Evolutionary conservation across 2,329 filamentous ascomycete species (phyloP).

Genomic region (Ophiostoma fasciatum): DNA sequence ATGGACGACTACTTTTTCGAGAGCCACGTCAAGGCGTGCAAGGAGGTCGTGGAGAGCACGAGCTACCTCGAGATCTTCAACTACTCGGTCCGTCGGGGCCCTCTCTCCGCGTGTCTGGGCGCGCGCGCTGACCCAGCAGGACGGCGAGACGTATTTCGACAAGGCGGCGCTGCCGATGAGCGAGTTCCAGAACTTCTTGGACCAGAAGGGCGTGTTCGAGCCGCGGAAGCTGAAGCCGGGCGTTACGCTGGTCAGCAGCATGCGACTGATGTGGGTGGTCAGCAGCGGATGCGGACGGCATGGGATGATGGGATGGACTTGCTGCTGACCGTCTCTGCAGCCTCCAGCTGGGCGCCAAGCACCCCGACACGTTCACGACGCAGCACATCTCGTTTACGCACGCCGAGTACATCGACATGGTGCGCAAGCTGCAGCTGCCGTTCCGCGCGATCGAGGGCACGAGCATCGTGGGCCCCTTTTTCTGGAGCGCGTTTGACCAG

Average conservation of each 20-base stretch:
- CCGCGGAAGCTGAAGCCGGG: constrained; percentile 28
- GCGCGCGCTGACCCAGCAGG: too few relatives aligned
- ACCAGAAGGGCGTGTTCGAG: constrained; percentile 28
- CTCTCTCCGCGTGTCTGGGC: too few relatives aligned
- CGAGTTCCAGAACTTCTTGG: constrained; percentile 44
- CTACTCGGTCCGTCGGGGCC: constrained; percentile 39
- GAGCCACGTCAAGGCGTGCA: constrained; percentile 31
- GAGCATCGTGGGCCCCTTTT: constrained; percentile 46
- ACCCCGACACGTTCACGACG: constrained; percentile 43
- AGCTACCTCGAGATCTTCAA: constrained; percentile 44
- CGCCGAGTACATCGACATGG: constrained; percentile 39
- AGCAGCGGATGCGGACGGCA: too few relatives aligned
- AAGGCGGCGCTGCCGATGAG: constrained; percentile 29
- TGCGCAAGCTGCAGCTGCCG: constrained; percentile 36
- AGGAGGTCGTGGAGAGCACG: constrained; percentile 34
- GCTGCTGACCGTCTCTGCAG: too few relatives aligned
- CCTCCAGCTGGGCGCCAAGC: constrained; percentile 38
- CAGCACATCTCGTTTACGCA: constrained; percentile 37
- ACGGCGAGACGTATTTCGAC: constrained; percentile 35
- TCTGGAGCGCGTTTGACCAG: constrained; percentile 43
- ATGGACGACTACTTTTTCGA: constrained; percentile 48
- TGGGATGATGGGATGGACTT: too few relatives aligned
- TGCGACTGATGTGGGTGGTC: constrained; percentile 43
- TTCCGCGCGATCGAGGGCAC: constrained; percentile 43
- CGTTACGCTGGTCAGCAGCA: constrained; percentile 31